A percentile compares a stretch with the other conserved stretches of the same genome.
These are phyloP conservation scores for Aspergillus pseudotamarii DNA, from an alignment of 2,329 filamentous ascomycete species.

Conservation along the genomic window DNA sequence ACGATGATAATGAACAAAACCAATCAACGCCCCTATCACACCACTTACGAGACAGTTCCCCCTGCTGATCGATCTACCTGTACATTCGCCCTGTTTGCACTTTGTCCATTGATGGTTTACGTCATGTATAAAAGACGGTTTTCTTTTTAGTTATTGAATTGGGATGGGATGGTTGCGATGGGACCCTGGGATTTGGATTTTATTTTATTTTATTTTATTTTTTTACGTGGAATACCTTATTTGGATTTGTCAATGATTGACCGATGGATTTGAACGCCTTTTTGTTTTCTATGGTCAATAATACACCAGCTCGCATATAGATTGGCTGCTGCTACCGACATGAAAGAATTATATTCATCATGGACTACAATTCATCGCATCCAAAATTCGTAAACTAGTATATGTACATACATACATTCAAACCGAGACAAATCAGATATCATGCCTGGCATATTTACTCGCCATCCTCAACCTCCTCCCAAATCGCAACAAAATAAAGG, in stretches of 20 bases:
- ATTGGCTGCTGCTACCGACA: conserved; percentile 1
- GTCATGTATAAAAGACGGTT: conserved; percentile 20
- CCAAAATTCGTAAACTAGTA: neutral
- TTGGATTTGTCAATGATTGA: neutral
- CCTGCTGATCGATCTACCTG: conserved; percentile 3
- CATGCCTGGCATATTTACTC: conserved; percentile 26
- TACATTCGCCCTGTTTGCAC: conserved; percentile 11
- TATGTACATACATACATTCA: neutral
- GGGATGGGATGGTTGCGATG: neutral
- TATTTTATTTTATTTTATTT: no score
- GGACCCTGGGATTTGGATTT: conserved; percentile 1
- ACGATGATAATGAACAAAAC: conserved; percentile 15
- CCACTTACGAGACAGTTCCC: neutral
- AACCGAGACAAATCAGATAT: conserved; percentile 13
- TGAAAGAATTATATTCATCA: neutral
- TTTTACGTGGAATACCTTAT: neutral
- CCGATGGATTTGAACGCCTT: neutral
- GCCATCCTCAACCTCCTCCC: conserved; percentile 22
- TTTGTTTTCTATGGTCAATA: conserved; percentile 1
- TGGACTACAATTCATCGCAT: neutral
- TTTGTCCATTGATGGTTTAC: conserved; percentile 5
- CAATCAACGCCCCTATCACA: neutral
- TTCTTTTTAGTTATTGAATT: conserved; percentile 1
- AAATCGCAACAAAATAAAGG: conserved; percentile 33
- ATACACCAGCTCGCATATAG: conserved; percentile 2